Percentiles rank a stretch among this genome's conserved stretches.
phyloP scores from a whole-genome alignment of 2,329 filamentous ascomycete genomes.

The Fusarium nurragi region DNA sequence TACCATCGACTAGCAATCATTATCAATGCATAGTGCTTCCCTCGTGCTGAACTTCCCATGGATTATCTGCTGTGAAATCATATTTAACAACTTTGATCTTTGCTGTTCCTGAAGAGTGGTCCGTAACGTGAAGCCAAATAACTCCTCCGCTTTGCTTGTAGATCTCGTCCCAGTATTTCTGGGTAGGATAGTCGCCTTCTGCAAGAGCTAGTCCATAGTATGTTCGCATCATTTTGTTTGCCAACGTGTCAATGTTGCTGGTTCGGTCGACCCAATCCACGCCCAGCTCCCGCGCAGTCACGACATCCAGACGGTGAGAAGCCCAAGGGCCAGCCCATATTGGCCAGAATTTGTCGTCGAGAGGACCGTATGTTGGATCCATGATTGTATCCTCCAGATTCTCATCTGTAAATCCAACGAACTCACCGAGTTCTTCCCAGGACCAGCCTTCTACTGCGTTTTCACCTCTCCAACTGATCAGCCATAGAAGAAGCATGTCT shows the following conservation, averaged over 20 bases:
- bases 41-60: not conserved
- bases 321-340: conserved; percentile 18
- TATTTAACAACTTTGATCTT: not conserved
- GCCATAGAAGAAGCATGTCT: conserved; percentile 14
- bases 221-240: not conserved
- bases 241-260: not conserved
- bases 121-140: not conserved
- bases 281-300: not conserved
- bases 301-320: conserved; percentile 6
- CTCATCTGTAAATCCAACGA: not conserved
- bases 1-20: no score
- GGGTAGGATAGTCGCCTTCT: rapidly evolving
- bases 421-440: conserved; percentile 6
- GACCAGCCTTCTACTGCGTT: not conserved
- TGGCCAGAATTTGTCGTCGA: not conserved
- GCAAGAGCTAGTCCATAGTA: not conserved
- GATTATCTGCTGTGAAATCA: not conserved
- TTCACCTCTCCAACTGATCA: conserved; percentile 17
- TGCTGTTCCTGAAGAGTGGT: not conserved
- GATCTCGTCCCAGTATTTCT: not conserved
- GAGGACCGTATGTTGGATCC: not conserved
- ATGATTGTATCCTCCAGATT: not conserved
- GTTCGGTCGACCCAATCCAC: conserved; percentile 6
- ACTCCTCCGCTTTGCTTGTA: not conserved
- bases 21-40: not conserved